A percentile compares a stretch with the other conserved stretches of the same genome.
Conservation (phyloP, 2,329 filamentous ascomycete species). For the Aspergillus fumigatus region DNA sequence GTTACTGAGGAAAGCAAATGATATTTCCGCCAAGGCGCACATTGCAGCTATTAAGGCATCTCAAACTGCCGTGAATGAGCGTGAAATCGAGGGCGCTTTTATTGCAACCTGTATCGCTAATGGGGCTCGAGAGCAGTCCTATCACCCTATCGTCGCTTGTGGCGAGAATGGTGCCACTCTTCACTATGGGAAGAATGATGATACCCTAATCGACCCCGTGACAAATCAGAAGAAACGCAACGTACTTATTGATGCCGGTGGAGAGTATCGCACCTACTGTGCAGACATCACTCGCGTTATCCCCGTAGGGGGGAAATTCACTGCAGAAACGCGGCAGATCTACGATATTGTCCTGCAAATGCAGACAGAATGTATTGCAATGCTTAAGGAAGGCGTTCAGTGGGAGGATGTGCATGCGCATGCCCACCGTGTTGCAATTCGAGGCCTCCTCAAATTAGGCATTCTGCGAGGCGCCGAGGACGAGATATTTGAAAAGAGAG, state of each 20-base stretch:
- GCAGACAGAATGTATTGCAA: conserved; percentile 69
- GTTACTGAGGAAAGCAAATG: conserved; percentile 75
- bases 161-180: conserved; percentile 79
- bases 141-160: conserved; percentile 81
- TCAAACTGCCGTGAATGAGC: conserved; percentile 65
- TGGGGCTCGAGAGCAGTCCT: conserved; percentile 74
- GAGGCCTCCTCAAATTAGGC: conserved; percentile 66
- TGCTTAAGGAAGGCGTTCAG: conserved; percentile 62
- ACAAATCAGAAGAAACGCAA: conserved; percentile 54
- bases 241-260: conserved; percentile 81
- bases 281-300: conserved; percentile 87
- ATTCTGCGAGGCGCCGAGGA: conserved; percentile 62
- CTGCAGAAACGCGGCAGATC: conserved; percentile 64
- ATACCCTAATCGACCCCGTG: conserved; percentile 54
- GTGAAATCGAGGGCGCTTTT: conserved; percentile 77
- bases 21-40: conserved; percentile 74
- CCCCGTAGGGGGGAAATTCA: conserved; percentile 68
- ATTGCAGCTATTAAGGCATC: conserved; percentile 64
- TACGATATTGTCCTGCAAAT: conserved; percentile 76
- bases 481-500: conserved; percentile 71
- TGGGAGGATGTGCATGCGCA: conserved; percentile 70
- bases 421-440: conserved; percentile 67
- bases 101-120: conserved; percentile 65
- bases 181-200: conserved; percentile 80
- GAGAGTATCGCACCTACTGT: conserved; percentile 80